Percentiles rank a stretch among this genome's conserved stretches.
Evolutionary conservation across 257 asterid species (phyloP).

Genomic region (Salvia splendens): DNA sequence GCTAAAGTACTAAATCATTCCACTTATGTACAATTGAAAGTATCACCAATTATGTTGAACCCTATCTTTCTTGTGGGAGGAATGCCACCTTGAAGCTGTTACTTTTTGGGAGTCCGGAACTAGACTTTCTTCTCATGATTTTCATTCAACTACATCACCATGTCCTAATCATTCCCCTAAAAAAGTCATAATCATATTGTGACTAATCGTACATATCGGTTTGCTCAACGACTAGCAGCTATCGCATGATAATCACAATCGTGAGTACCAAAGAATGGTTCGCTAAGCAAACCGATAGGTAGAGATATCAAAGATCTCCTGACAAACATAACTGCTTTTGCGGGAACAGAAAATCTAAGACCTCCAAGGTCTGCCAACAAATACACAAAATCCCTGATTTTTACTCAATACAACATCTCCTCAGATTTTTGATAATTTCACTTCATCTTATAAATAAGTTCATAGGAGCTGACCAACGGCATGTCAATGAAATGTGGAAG

Average conservation of each 20-base stretch:
- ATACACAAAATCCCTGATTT: background rate
- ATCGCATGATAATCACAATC: conserved; percentile 4
- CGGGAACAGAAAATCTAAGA: background rate
- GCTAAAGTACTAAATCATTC: conserved; percentile 14
- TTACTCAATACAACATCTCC: too few species aligned
- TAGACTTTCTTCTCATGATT: conserved; percentile 3
- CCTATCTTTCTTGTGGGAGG: background rate
- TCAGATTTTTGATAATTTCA: background rate
- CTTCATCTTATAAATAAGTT: conserved; percentile 15
- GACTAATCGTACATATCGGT: background rate
- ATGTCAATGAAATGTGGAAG: conserved; percentile 9
- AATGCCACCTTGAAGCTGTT: conserved; percentile 2
- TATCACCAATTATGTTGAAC: background rate
- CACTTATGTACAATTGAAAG: conserved; percentile 20
- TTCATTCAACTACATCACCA: background rate
- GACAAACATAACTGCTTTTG: background rate
- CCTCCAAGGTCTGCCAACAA: background rate
- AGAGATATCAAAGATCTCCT: background rate
- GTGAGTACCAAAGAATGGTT: background rate
- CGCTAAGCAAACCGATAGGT: background rate
- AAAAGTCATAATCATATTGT: conserved; percentile 10
- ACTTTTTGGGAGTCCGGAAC: conserved; percentile 13
- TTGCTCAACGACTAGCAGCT: conserved; percentile 4
- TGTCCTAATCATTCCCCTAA: background rate
- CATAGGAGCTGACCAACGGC: conserved; percentile 9